Base-by-base conservation (phyloP, 306 rosid species). In the Lathyrus aphaca region DNA sequence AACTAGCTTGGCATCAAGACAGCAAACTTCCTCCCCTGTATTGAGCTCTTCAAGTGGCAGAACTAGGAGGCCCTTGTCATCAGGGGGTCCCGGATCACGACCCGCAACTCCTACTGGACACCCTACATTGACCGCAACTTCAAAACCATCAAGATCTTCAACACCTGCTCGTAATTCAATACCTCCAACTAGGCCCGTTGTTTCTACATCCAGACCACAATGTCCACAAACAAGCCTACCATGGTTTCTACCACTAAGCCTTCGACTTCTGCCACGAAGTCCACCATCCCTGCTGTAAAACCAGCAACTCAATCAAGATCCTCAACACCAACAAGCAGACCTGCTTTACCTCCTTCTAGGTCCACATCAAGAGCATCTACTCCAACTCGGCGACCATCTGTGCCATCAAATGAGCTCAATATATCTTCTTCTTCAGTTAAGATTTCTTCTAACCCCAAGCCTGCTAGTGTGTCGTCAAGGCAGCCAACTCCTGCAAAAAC, bases 41-140 rank as follows among this genome's bases (percentile, higher is more conserved):
- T 57, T 85, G 80, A 86, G 83, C 79, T 74, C 92, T 79, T 89
- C 95, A 65, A 77, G 82, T 83, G 85, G 85, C 10, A 86, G 86
- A 68, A 80, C 77, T 66, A 83, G 95, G 66, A 85, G 95, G 68
- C 98, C 95, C 46, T 87, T 96, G n/a, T 89, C 98, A 71, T 86
- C 96, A 5, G 92, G 89, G 54, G 98, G 95, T 66, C 95, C 92
- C 23, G 96, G 95, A 78, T 89, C 96, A 73, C 86, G 98, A 69
- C 88, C 90, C 72, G 89, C 87, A 37, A 86, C 96, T 58, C 96
- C 98, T 76, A 86, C 92, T 60, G 92, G 95, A 54, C 88, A 92
- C 5, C 71, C 92, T 56, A 74, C 89, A 46, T 78, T 88, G 82
- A 60, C 79, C 29, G 44, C 90, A 21, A 23, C 86, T 17, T 81